phyloP scores from a whole-genome alignment of 768 basidiomycete species.

The Lentinula boryana region DNA sequence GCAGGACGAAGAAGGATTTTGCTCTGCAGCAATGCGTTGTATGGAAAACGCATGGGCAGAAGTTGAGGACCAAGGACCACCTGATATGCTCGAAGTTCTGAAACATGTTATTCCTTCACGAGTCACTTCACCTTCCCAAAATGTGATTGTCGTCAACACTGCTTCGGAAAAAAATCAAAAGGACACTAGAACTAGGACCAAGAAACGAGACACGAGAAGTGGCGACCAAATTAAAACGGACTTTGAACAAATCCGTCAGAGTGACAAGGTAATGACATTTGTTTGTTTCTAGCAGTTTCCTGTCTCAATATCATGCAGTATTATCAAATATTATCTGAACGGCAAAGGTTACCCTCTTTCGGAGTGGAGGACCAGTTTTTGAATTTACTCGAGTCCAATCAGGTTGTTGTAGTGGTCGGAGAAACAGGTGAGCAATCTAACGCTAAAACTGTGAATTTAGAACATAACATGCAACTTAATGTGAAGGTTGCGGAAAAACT shows the following conservation, averaged over 20 bases:
- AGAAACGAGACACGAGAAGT: constrained; percentile 34
- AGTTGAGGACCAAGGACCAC: constrained; percentile 66
- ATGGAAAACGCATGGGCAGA: constrained; percentile 67
- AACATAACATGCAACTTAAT: not conserved
- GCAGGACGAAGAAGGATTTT: constrained; percentile 66
- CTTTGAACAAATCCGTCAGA: constrained; percentile 41
- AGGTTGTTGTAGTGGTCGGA: constrained; percentile 81
- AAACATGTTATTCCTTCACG: constrained; percentile 43
- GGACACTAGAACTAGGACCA: constrained; percentile 14
- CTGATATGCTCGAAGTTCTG: constrained; percentile 66
- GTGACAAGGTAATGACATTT: constrained; percentile 25
- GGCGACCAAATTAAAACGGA: constrained; percentile 44
- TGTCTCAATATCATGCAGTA: constrained; percentile 31
- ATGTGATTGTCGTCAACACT: not conserved
- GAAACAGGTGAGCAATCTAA: constrained; percentile 64
- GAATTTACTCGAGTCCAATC: constrained; percentile 43
- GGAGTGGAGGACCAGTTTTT: constrained; percentile 59
- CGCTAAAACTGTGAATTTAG: not conserved
- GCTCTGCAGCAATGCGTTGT: constrained; percentile 62
- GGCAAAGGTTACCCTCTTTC: constrained; percentile 75
- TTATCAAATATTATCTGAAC: constrained; percentile 42
- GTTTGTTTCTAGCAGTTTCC: not conserved
- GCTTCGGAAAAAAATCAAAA: not conserved
- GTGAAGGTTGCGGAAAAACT: constrained; percentile 83
- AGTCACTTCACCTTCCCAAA: not conserved